Conservation (phyloP, 148 eudicot genomes). For the Persicaria maculosa region DNA sequence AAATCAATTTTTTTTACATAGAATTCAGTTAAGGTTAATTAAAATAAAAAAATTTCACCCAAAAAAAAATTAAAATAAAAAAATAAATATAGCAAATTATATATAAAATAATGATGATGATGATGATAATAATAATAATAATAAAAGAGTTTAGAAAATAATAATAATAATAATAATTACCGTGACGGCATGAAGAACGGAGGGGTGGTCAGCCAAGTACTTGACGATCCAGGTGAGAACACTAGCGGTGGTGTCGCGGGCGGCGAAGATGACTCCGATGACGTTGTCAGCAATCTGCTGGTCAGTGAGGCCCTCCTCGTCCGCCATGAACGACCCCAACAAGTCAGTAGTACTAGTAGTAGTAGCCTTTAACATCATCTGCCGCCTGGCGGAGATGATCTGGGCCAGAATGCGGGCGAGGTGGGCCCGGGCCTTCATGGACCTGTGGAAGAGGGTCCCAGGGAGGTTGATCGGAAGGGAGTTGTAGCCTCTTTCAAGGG, state of each 20-base stretch:
- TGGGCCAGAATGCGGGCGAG: constrained; percentile 62
- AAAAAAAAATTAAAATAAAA: too few species aligned
- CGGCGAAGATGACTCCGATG: constrained; percentile 94
- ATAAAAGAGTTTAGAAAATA: neutral
- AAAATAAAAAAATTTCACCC: too few species aligned
- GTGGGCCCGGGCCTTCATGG: constrained; percentile 90
- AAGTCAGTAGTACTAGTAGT: constrained; percentile 27
- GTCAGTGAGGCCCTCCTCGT: constrained; percentile 66
- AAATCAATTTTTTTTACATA: too few species aligned
- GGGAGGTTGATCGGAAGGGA: constrained; percentile 92
- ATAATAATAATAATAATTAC: constrained; percentile 27
- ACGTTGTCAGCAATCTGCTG: constrained; percentile 90
- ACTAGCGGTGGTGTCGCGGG: constrained; percentile 93
- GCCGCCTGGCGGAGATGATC: constrained; percentile 47
- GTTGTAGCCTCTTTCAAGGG: constrained; percentile 85
- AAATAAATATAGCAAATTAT: too few species aligned
- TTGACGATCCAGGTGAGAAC: constrained; percentile 88
- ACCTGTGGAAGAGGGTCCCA: constrained; percentile 75
- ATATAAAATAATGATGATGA: too few species aligned
- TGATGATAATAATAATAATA: neutral
- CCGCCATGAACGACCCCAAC: constrained; percentile 74
- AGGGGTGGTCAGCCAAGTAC: constrained; percentile 72
- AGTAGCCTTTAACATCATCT: constrained; percentile 10
- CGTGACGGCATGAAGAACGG: constrained; percentile 69
- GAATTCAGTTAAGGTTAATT: too few species aligned